Evolutionary conservation across 345 rosid species (phyloP).

Genomic region (Salix suchowensis): DNA sequence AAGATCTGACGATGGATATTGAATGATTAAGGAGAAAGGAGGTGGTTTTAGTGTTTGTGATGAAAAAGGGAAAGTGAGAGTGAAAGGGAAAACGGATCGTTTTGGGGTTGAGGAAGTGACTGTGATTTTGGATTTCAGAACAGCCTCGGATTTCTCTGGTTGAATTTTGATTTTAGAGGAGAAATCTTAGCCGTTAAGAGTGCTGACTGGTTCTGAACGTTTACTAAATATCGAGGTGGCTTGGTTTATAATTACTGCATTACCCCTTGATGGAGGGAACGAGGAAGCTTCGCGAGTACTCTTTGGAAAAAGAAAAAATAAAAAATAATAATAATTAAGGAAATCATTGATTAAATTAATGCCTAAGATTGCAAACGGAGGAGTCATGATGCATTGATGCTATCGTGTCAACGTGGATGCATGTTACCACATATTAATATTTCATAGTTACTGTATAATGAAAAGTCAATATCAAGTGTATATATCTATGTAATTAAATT

Average conservation of each 20-base stretch:
- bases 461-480: too few relatives aligned
- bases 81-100: background rate
- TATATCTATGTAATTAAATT: too few relatives aligned
- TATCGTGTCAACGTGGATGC: too few relatives aligned
- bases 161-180: background rate
- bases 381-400: too few relatives aligned
- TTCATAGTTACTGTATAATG: too few relatives aligned
- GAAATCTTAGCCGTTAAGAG: constrained; percentile 6
- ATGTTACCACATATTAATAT: too few relatives aligned
- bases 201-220: background rate
- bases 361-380: too few relatives aligned
- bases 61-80: background rate
- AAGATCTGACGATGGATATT: constrained; percentile 12
- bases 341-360: too few relatives aligned
- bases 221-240: background rate
- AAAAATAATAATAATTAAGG: too few relatives aligned
- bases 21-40: background rate
- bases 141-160: background rate
- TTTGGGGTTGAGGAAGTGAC: background rate
- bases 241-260: background rate
- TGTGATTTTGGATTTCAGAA: background rate
- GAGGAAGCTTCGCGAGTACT: background rate
- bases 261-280: background rate
- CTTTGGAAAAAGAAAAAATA: background rate
- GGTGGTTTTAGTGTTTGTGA: background rate